Conservation (phyloP, 345 rosid genomes). For the Salix viminalis region DNA sequence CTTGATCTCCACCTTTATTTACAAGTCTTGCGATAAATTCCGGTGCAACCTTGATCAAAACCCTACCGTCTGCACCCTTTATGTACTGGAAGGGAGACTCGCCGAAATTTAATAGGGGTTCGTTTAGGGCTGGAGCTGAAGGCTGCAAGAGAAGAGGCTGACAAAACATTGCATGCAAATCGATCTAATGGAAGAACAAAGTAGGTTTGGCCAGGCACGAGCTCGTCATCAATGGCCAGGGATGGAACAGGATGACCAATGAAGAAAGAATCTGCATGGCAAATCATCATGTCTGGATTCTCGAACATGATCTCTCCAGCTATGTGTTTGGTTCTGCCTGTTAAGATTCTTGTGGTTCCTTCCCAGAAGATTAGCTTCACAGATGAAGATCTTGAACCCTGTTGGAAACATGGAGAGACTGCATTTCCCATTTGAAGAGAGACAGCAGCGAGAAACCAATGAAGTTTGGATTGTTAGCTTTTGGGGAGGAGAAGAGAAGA, state of each 20-base stretch:
- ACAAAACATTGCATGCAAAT: slow-evolving; percentile 41
- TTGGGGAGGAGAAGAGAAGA: neutral
- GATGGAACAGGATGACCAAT: slow-evolving; percentile 72
- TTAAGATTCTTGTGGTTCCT: slow-evolving; percentile 48
- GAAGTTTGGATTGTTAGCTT: too few species aligned
- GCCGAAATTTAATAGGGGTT: slow-evolving; percentile 36
- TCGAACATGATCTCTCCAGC: slow-evolving; percentile 96
- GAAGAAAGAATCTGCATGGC: slow-evolving; percentile 90
- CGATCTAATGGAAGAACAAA: slow-evolving; percentile 73
- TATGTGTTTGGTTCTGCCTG: slow-evolving; percentile 41
- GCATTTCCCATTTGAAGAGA: slow-evolving; percentile 43
- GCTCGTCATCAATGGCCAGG: slow-evolving; percentile 60
- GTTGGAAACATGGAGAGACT: slow-evolving; percentile 36
- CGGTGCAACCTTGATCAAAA: slow-evolving; percentile 22
- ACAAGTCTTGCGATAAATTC: slow-evolving; percentile 18
- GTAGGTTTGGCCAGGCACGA: slow-evolving; percentile 66
- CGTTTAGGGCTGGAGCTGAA: slow-evolving; percentile 42
- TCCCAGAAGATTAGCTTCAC: slow-evolving; percentile 57
- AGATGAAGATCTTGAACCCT: neutral
- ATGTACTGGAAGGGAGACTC: slow-evolving; percentile 24
- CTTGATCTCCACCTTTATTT: neutral
- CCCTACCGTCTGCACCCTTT: slow-evolving; percentile 17
- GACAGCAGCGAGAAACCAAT: slow-evolving; percentile 2
- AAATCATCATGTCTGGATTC: slow-evolving; percentile 69
- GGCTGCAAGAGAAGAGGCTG: slow-evolving; percentile 58